A percentile compares a stretch with the other conserved stretches of the same genome.
Conservation (phyloP, 2,329 filamentous ascomycete species). For the Zymoseptoria pseudotritici region DNA sequence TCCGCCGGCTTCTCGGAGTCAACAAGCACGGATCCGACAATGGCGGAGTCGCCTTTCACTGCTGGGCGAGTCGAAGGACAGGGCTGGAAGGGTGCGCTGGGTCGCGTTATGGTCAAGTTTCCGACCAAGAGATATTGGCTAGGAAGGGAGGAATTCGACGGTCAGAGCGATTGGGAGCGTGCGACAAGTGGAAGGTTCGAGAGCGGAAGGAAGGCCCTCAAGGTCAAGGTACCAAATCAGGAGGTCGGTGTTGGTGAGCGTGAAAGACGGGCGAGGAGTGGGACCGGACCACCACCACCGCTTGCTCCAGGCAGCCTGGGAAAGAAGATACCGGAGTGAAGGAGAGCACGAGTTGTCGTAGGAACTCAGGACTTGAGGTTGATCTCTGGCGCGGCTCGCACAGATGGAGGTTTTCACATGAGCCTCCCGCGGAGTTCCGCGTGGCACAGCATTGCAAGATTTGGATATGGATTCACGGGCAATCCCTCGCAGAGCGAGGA, state of each 20-base stretch:
- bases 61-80: slow-evolving; percentile 63
- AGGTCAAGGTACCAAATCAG: slow-evolving; percentile 31
- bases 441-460: background rate
- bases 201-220: slow-evolving; percentile 27
- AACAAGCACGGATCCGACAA: slow-evolving; percentile 30
- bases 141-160: slow-evolving; percentile 50
- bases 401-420: background rate
- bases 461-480: background rate
- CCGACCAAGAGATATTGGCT: slow-evolving; percentile 76
- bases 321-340: background rate
- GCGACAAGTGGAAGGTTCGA: slow-evolving; percentile 56
- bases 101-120: slow-evolving; percentile 64
- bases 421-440: background rate
- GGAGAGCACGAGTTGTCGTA: background rate
- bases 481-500: background rate
- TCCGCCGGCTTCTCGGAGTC: background rate
- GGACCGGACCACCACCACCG: slow-evolving; percentile 47
- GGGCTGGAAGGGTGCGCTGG: slow-evolving; percentile 71
- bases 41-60: slow-evolving; percentile 63
- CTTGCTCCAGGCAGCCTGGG: background rate
- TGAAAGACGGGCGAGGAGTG: slow-evolving; percentile 54
- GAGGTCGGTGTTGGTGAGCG: slow-evolving; percentile 47
- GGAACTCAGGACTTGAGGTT: background rate
- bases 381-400: background rate
- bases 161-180: slow-evolving; percentile 60